phyloP scores from a whole-genome alignment of 148 eudicot genomes.

The Arctostaphylos glauca region DNA sequence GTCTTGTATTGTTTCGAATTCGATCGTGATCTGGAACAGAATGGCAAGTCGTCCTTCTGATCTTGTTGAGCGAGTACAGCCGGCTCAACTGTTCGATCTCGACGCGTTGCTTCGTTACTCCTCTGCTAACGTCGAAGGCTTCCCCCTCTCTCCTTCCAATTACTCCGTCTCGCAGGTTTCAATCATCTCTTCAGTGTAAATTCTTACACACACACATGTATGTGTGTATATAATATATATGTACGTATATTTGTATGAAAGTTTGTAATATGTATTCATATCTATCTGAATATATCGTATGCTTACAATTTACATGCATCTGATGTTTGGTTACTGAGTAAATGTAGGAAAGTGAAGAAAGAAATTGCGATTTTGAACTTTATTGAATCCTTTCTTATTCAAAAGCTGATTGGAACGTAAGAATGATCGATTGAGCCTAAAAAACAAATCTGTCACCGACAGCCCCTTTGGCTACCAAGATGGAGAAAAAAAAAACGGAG shows the following conservation, averaged over 20 bases:
- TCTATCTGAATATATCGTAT: too few species aligned
- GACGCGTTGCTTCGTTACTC: slow-evolving; percentile 58
- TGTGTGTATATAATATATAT: neutral
- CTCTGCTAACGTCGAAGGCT: slow-evolving; percentile 55
- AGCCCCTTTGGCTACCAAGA: too few species aligned
- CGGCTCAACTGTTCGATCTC: slow-evolving; percentile 48
- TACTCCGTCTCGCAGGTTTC: slow-evolving; percentile 65
- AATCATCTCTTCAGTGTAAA: neutral
- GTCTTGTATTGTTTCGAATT: neutral
- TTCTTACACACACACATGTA: neutral
- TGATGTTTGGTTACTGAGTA: slow-evolving; percentile 4
- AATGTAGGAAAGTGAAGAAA: neutral
- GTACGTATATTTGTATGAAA: neutral
- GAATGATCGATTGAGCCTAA: neutral
- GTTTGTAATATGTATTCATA: neutral
- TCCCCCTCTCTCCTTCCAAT: slow-evolving; percentile 54
- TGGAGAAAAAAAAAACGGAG: too few species aligned
- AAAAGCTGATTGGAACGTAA: neutral
- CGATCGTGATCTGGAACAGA: neutral
- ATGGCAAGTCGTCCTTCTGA: slow-evolving; percentile 43
- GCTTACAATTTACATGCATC: too few species aligned
- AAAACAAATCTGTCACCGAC: neutral
- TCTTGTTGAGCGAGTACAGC: slow-evolving; percentile 33
- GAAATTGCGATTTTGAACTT: neutral
- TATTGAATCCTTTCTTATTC: neutral